phyloP scores from a whole-genome alignment of 371 early-diverging fungal species.

The Nematocida major region DNA sequence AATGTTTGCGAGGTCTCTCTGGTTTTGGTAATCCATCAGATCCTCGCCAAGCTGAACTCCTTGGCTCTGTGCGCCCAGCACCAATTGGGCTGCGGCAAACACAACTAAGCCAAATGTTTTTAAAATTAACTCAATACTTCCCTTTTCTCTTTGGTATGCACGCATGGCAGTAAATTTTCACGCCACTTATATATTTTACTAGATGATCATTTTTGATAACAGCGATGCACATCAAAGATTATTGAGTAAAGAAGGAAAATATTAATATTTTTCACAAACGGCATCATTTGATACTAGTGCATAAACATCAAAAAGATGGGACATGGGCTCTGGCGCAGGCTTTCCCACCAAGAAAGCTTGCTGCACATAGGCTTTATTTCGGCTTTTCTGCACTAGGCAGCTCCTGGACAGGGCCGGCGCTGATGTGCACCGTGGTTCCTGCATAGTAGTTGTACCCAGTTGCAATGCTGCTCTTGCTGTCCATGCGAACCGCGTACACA shows the following conservation, averaged over 20 bases:
- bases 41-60: too few relatives aligned
- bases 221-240: neutral
- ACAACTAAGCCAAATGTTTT: too few relatives aligned
- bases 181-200: neutral
- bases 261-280: neutral
- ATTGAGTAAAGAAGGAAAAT: neutral
- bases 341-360: too few relatives aligned
- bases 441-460: slow-evolving; percentile 28
- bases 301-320: neutral
- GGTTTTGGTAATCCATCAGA: too few relatives aligned
- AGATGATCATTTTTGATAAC: neutral
- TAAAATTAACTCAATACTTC: too few relatives aligned
- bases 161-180: too few relatives aligned
- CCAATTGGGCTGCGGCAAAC: too few relatives aligned
- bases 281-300: neutral
- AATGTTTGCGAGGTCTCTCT: too few relatives aligned
- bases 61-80: too few relatives aligned
- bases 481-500: slow-evolving; percentile 18
- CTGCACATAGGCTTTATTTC: neutral
- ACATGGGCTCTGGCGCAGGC: neutral
- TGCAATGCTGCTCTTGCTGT: neutral
- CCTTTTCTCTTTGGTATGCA: too few relatives aligned
- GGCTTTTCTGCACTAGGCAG: neutral
- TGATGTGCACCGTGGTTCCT: too few relatives aligned
- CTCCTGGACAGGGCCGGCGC: neutral